A percentile compares a stretch with the other conserved stretches of the same genome.
Evolutionary conservation across 768 basidiomycete genomes (phyloP).

Genomic region (Mycena vulgaris): DNA sequence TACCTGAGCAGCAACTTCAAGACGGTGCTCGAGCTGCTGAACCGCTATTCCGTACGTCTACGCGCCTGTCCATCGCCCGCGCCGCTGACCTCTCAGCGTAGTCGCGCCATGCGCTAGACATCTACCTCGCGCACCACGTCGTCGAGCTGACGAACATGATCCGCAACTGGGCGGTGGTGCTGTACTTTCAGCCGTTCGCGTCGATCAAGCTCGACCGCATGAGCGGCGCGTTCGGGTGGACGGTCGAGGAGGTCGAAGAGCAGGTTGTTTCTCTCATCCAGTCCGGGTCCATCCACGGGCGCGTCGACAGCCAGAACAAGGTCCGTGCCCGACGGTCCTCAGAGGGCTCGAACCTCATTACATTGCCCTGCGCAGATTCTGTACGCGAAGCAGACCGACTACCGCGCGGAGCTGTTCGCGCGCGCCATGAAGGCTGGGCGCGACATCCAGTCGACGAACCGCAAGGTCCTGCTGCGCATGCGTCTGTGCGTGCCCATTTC

Average conservation of each 20-base stretch:
- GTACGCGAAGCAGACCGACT: slow-evolving; percentile 84
- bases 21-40: slow-evolving; percentile 81
- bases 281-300: slow-evolving; percentile 81
- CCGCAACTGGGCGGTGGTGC: slow-evolving; percentile 82
- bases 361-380: slow-evolving; percentile 73
- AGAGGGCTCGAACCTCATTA: not conserved
- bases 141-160: slow-evolving; percentile 76
- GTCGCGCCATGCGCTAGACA: slow-evolving; percentile 80
- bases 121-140: slow-evolving; percentile 83
- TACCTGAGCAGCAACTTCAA: slow-evolving; percentile 93
- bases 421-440: slow-evolving; percentile 81
- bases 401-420: slow-evolving; percentile 82
- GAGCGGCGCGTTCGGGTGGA: slow-evolving; percentile 90
- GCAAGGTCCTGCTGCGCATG: slow-evolving; percentile 88
- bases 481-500: slow-evolving; percentile 71
- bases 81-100: not conserved
- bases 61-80: not conserved
- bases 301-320: slow-evolving; percentile 93
- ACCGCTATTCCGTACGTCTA: slow-evolving; percentile 69
- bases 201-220: slow-evolving; percentile 89
- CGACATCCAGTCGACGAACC: slow-evolving; percentile 80
- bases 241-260: slow-evolving; percentile 76
- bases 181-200: slow-evolving; percentile 93
- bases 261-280: slow-evolving; percentile 87
- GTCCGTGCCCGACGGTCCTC: slow-evolving; percentile 52